These are phyloP conservation scores for Leptodermis oblonga DNA, from an alignment of 257 asterid species.

Conservation along the genomic window DNA sequence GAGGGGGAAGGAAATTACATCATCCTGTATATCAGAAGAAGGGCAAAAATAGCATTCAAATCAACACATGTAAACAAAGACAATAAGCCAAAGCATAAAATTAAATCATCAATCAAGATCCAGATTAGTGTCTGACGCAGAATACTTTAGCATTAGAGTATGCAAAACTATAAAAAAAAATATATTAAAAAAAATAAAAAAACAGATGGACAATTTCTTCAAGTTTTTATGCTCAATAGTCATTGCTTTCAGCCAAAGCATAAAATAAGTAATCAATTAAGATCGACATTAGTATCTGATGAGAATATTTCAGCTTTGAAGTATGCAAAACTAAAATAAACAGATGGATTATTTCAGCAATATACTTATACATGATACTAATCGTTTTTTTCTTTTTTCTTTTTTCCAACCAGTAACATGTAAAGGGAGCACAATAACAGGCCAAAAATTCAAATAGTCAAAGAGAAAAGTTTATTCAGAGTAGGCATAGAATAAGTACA, in stretches of 20 bases:
- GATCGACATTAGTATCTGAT: too few species aligned
- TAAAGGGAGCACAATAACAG: background rate
- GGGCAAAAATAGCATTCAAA: background rate
- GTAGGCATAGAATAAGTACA: background rate
- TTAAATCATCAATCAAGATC: background rate
- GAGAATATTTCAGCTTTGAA: too few species aligned
- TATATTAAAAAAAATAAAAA: too few species aligned
- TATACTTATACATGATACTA: too few species aligned
- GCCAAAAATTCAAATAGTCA: background rate
- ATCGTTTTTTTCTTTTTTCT: too few species aligned
- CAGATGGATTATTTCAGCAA: too few species aligned
- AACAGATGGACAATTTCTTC: background rate
- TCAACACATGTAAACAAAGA: background rate
- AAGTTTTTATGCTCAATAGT: background rate
- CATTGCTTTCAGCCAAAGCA: too few species aligned
- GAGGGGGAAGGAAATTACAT: conserved; percentile 78
- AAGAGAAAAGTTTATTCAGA: background rate
- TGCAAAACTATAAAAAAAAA: too few species aligned
- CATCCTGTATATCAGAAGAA: conserved; percentile 48
- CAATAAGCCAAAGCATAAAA: background rate
- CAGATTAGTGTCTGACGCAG: background rate
- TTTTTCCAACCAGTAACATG: background rate
- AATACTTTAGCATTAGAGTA: background rate
- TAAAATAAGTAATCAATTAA: too few species aligned
- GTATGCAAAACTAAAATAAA: too few species aligned